Conservation (phyloP, 345 rosid genomes). For the Ailanthus altissimus region DNA sequence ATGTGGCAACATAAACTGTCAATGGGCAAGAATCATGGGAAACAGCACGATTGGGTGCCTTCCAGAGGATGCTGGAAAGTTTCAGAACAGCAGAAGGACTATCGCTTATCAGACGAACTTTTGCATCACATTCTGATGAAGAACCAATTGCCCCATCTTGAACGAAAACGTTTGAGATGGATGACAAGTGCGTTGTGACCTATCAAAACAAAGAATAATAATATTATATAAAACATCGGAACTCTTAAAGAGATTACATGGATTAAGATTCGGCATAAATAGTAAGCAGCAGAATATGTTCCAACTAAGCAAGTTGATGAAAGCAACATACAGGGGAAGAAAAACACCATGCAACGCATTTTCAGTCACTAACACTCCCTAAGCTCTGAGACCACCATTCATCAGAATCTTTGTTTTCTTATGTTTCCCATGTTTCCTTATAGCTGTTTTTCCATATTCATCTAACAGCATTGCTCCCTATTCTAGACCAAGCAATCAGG, state of each 20-base stretch:
- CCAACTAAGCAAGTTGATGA: background rate
- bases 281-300: background rate
- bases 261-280: background rate
- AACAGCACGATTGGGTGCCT: slow-evolving; percentile 35
- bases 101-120: slow-evolving; percentile 45
- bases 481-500: background rate
- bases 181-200: slow-evolving; percentile 38
- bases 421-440: background rate
- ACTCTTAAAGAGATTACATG: background rate
- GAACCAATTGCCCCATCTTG: slow-evolving; percentile 43
- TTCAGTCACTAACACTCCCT: background rate
- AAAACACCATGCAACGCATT: background rate
- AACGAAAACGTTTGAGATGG: slow-evolving; percentile 31
- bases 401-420: background rate
- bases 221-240: background rate
- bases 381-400: background rate
- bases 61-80: slow-evolving; percentile 34
- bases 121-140: slow-evolving; percentile 28
- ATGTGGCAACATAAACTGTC: slow-evolving; percentile 37
- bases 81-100: slow-evolving; percentile 32
- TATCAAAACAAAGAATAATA: slow-evolving; percentile 8
- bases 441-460: background rate
- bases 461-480: background rate
- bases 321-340: background rate
- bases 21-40: slow-evolving; percentile 46